These are phyloP conservation scores for Debaryomyces udenii DNA, from an alignment of 1,139 yeast species.

Conservation along the genomic window DNA sequence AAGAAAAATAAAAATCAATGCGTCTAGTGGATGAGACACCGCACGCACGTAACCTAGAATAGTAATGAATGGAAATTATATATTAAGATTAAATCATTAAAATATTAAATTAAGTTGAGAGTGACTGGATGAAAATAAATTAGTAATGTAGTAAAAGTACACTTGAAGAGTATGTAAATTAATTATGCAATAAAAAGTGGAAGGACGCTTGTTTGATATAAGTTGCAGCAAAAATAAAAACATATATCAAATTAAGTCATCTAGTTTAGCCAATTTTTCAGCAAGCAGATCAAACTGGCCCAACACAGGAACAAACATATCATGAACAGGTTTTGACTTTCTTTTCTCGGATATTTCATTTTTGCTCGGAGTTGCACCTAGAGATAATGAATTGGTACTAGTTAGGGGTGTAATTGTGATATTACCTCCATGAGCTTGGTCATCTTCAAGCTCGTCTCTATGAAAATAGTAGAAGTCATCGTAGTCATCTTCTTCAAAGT, in stretches of 20 bases:
- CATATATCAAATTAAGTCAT: conserved; percentile 21
- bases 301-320: conserved; percentile 48
- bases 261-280: conserved; percentile 47
- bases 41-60: conserved; percentile 10
- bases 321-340: conserved; percentile 44
- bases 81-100: background rate
- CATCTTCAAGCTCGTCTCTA: conserved; percentile 16
- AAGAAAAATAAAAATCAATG: conserved; percentile 8
- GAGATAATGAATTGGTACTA: conserved; percentile 38
- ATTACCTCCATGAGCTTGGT: background rate
- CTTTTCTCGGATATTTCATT: conserved; percentile 22
- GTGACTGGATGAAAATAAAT: background rate
- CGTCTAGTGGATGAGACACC: conserved; percentile 10
- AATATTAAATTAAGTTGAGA: background rate
- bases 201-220: too few species aligned
- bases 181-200: background rate
- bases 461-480: conserved; percentile 14
- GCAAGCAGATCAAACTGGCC: conserved; percentile 51
- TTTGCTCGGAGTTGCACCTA: conserved; percentile 15
- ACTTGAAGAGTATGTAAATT: background rate
- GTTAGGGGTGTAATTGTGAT: conserved; percentile 38
- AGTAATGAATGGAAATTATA: background rate
- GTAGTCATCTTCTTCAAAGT: conserved; percentile 11
- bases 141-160: background rate
- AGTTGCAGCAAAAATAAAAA: too few species aligned